These are phyloP conservation scores for Starmerella stigmatis DNA, from an alignment of 805 yeast species.

Conservation along the genomic window DNA sequence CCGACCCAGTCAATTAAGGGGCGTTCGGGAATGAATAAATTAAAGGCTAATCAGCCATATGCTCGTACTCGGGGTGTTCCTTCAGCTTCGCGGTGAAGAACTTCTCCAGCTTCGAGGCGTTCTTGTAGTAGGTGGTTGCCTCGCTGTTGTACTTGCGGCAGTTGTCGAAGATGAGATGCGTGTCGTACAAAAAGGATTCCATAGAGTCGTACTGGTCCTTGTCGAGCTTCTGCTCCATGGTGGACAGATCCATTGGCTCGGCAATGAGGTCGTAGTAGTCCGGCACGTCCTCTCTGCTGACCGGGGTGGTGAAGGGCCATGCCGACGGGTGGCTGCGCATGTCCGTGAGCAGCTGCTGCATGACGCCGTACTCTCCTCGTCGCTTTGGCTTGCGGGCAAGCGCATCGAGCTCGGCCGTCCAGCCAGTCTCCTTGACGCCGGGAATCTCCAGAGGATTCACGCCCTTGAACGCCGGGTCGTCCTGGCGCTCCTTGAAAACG, in stretches of 20 bases:
- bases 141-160: conserved; percentile 91
- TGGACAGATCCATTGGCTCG: conserved; percentile 95
- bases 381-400: conserved; percentile 89
- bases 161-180: conserved; percentile 74
- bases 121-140: conserved; percentile 86
- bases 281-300: conserved; percentile 84
- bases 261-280: conserved; percentile 93
- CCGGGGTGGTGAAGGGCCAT: conserved; percentile 96
- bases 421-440: conserved; percentile 85
- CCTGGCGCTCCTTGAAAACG: conserved; percentile 43
- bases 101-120: conserved; percentile 88
- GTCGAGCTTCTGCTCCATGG: conserved; percentile 89
- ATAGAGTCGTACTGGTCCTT: conserved; percentile 82
- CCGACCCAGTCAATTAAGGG: no score
- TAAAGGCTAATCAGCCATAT: conserved; percentile 54
- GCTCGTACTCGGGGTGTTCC: conserved; percentile 88
- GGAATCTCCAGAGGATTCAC: conserved; percentile 81
- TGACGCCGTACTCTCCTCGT: conserved; percentile 86
- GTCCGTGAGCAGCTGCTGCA: conserved; percentile 81
- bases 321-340: conserved; percentile 91
- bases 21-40: no score
- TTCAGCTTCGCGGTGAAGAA: conserved; percentile 70
- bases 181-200: conserved; percentile 86
- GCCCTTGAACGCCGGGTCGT: conserved; percentile 18
- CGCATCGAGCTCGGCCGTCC: conserved; percentile 98